Base-by-base conservation (phyloP, 306 rosid genomes). In the Hippophae tibetana region DNA sequence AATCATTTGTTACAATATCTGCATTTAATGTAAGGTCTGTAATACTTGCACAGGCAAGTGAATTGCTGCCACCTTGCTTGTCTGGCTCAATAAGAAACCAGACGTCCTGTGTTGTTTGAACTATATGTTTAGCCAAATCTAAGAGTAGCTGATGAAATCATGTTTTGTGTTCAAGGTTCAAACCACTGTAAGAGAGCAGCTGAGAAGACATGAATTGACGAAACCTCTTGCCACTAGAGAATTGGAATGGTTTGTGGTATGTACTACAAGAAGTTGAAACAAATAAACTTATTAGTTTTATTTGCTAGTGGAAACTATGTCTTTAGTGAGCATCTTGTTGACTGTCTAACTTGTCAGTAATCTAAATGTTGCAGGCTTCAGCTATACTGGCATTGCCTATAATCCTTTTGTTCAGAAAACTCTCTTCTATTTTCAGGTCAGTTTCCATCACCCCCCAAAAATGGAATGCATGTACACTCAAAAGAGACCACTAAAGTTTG, bases 181-280 rank as follows among this genome's bases (percentile, higher is more conserved):
- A 86, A 81, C 68, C 46, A 42, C 70, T 11, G 97, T 93, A 52
- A 78, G 56, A 57, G 94, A 86, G 70, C 77, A 63, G 6, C 84
- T 93, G 63, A 62, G 84, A 58, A 80, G 70, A 71, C 87, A 93
- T 41, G 99, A 93, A 62, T 76, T 93, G 63, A 88, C 86, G 13
- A 82, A 75, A 59, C 75, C 89, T 60, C 90, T 93, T 69, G 94
- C 99, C 41, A 88, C 90, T 12, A 84, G 78, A 73, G 99, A 93
- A 77, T 80, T 86, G 73, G 99, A 74, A 72, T 88, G 95, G 99
- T 93, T 93, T 86, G 97, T 75, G 82, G 99, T 93, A 80, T 57
- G 90, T 57, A 54, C 75, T 14, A 12, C 47, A 58, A 44, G 69
- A 31, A 31, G 44, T 66, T 71, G 41, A 69, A 23, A 41, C 10